Evolutionary conservation across 164 flowering plant species (phyloP).

Genomic region (Platanus orientalis): DNA sequence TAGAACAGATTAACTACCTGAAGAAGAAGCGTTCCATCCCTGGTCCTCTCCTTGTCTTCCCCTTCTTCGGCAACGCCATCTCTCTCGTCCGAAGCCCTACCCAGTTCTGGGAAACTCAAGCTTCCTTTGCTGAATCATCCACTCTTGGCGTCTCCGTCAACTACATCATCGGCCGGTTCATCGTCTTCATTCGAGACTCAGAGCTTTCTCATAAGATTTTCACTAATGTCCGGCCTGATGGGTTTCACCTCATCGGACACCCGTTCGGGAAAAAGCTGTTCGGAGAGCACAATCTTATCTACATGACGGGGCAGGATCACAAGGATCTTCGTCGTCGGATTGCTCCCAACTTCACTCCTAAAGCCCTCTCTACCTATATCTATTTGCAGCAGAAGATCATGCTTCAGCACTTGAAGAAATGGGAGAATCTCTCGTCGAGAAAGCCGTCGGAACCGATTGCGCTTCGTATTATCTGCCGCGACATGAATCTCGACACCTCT

Average conservation of each 20-base stretch:
- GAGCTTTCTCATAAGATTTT: slow-evolving; percentile 75
- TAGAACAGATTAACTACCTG: slow-evolving; percentile 67
- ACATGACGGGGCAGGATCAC: slow-evolving; percentile 72
- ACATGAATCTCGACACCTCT: slow-evolving; percentile 83
- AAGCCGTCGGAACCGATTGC: slow-evolving; percentile 21
- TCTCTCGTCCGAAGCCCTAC: slow-evolving; percentile 59
- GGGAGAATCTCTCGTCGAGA: slow-evolving; percentile 31
- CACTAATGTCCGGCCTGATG: slow-evolving; percentile 85
- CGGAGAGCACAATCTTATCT: slow-evolving; percentile 86
- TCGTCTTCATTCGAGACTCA: slow-evolving; percentile 54
- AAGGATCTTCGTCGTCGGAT: slow-evolving; percentile 79
- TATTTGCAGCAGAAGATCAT: slow-evolving; percentile 62
- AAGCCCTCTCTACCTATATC: slow-evolving; percentile 64
- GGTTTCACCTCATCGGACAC: slow-evolving; percentile 75
- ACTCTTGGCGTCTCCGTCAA: slow-evolving; percentile 56
- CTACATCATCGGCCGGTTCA: slow-evolving; percentile 70
- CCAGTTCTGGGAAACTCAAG: slow-evolving; percentile 64
- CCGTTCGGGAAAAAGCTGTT: slow-evolving; percentile 90
- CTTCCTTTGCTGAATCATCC: slow-evolving; percentile 39
- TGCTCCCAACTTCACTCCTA: slow-evolving; percentile 84
- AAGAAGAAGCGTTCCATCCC: slow-evolving; percentile 51
- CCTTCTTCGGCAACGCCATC: slow-evolving; percentile 72
- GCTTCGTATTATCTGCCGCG: slow-evolving; percentile 62
- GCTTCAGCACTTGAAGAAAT: slow-evolving; percentile 42
- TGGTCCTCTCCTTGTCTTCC: slow-evolving; percentile 59